phyloP scores from a whole-genome alignment of 306 rosid species.

The Nissolia schottii region DNA sequence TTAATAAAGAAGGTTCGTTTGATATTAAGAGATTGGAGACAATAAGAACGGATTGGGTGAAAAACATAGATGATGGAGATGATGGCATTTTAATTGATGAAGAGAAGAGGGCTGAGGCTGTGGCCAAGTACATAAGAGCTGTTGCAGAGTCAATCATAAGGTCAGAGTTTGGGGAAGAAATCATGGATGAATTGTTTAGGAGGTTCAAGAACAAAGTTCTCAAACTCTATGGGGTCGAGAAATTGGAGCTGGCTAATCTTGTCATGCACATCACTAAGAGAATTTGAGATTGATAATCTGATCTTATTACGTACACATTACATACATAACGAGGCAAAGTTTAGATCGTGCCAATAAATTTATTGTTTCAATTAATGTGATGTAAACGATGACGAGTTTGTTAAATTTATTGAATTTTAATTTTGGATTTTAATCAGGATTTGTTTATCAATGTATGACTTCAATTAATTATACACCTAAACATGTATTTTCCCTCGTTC shows the following conservation, averaged over 20 bases:
- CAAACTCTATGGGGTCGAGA: slow-evolving; percentile 1
- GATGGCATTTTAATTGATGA: not conserved
- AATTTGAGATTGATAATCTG: not conserved
- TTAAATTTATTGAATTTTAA: too few relatives aligned
- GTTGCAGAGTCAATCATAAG: slow-evolving; percentile 39
- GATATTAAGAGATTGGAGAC: slow-evolving; percentile 7
- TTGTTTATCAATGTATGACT: too few relatives aligned
- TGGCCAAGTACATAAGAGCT: slow-evolving; percentile 30
- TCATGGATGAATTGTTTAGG: slow-evolving; percentile 38
- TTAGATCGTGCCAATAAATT: too few relatives aligned
- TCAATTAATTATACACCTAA: too few relatives aligned
- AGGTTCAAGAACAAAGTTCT: slow-evolving; percentile 22
- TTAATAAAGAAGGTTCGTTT: slow-evolving; percentile 47
- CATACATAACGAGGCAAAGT: too few relatives aligned
- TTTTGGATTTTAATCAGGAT: too few relatives aligned
- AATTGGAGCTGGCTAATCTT: slow-evolving; percentile 12
- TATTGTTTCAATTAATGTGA: too few relatives aligned
- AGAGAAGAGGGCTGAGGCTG: not conserved
- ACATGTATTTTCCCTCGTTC: too few relatives aligned
- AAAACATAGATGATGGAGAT: not conserved
- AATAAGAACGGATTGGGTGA: not conserved
- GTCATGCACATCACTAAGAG: slow-evolving; percentile 20
- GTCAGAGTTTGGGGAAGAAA: slow-evolving; percentile 35
- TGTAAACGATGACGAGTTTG: too few relatives aligned
- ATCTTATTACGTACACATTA: too few relatives aligned